Conservation (phyloP, 2,329 filamentous ascomycete genomes). For the Helminthosporium solani region DNA sequence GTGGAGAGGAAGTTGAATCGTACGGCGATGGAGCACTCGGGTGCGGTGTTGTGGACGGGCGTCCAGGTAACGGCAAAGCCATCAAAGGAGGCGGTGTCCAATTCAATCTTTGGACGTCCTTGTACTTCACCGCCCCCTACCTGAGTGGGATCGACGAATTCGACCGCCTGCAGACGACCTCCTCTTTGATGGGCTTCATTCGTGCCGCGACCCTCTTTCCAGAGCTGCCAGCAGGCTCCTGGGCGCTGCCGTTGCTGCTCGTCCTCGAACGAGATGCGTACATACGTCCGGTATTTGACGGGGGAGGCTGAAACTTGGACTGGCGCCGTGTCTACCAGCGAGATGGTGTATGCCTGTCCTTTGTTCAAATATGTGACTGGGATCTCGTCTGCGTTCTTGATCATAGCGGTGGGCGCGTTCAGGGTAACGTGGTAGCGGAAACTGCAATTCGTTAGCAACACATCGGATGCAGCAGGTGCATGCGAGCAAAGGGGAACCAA, state of each 20-base stretch:
- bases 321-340: conserved; percentile 74
- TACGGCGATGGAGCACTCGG: conserved; percentile 84
- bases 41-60: conserved; percentile 61
- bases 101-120: conserved; percentile 49
- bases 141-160: conserved; percentile 74
- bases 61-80: conserved; percentile 92
- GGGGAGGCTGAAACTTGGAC: conserved; percentile 57
- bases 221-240: conserved; percentile 81
- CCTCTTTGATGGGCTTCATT: conserved; percentile 94
- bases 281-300: conserved; percentile 80
- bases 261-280: conserved; percentile 96
- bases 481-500: conserved; percentile 32
- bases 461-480: background rate
- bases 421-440: conserved; percentile 90
- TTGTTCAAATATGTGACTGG: conserved; percentile 99
- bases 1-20: conserved; percentile 98
- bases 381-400: conserved; percentile 84
- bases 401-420: conserved; percentile 95
- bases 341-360: conserved; percentile 88
- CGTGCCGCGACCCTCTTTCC: conserved; percentile 95
- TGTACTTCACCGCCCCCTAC: conserved; percentile 54
- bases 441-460: conserved; percentile 43
- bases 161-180: conserved; percentile 89
- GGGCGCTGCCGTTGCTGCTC: conserved; percentile 87
- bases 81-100: conserved; percentile 75